These are phyloP conservation scores for Trichoderma hamatum DNA, from an alignment of 2,329 filamentous ascomycete genomes.

Conservation along the genomic window DNA sequence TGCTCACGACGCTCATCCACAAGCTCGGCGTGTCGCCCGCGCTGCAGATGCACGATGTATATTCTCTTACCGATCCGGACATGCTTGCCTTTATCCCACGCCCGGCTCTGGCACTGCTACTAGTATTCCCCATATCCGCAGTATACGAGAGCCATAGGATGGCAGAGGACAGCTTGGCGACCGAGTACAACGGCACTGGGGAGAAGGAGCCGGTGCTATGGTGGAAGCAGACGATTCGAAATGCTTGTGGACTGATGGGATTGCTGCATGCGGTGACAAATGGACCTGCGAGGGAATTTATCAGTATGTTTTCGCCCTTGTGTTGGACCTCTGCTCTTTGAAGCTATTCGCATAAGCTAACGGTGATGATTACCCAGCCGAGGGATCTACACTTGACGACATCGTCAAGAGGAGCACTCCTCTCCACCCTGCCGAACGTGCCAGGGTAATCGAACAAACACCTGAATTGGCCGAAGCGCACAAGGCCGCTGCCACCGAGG, in stretches of 20 bases:
- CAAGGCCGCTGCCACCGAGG: constrained; percentile 71
- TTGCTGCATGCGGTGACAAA: constrained; percentile 82
- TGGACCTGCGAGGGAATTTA: constrained; percentile 66
- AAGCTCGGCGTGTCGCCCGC: constrained; percentile 79
- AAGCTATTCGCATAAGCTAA: not conserved
- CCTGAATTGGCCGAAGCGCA: constrained; percentile 77
- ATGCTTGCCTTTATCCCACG: constrained; percentile 86
- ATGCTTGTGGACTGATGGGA: constrained; percentile 90
- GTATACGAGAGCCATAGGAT: constrained; percentile 77
- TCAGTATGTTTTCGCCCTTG: constrained; percentile 49
- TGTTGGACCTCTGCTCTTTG: not conserved
- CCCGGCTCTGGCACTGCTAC: constrained; percentile 82
- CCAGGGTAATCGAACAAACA: constrained; percentile 76
- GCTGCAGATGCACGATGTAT: constrained; percentile 87
- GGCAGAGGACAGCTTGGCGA: constrained; percentile 67
- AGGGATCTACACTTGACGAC: constrained; percentile 60
- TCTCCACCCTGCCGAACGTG: constrained; percentile 66
- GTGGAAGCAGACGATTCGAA: constrained; percentile 94
- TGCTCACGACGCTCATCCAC: constrained; percentile 83
- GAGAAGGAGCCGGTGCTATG: constrained; percentile 77
- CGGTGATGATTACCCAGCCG: not conserved
- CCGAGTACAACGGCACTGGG: constrained; percentile 70
- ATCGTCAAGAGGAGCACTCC: constrained; percentile 72
- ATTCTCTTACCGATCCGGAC: constrained; percentile 82
- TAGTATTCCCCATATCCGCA: constrained; percentile 85